phyloP scores from a whole-genome alignment of 2,329 filamentous ascomycete genomes.

The Colletotrichum lupini region DNA sequence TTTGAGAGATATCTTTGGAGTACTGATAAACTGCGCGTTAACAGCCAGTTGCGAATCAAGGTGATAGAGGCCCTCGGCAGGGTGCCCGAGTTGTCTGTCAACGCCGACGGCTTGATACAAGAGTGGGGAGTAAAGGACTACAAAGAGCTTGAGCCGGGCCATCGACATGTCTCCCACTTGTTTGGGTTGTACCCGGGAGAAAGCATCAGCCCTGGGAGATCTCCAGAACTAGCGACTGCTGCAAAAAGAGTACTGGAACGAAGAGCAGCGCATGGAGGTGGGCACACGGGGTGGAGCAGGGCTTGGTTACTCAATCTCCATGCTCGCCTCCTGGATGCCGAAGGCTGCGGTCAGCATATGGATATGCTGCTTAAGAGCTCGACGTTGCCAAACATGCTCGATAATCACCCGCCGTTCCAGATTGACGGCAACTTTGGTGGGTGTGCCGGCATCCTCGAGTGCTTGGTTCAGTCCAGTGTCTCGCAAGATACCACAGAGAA shows the following conservation, averaged over 20 bases:
- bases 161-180: conserved; percentile 62
- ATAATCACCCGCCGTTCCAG: conserved; percentile 51
- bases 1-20: conserved; percentile 41
- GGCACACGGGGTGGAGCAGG: conserved; percentile 61
- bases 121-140: conserved; percentile 57
- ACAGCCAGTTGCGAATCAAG: conserved; percentile 1
- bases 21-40: conserved; percentile 27
- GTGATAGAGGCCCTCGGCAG: conserved; percentile 12
- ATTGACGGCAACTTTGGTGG: conserved; percentile 63
- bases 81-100: conserved; percentile 38
- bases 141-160: conserved; percentile 55
- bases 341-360: conserved; percentile 39
- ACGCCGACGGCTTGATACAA: conserved; percentile 48
- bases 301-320: conserved; percentile 59
- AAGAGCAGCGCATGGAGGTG: conserved; percentile 49
- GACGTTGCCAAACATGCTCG: conserved; percentile 37
- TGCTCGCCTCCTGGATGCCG: conserved; percentile 52
- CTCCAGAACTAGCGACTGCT: conserved; percentile 39
- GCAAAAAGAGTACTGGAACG: conserved; percentile 43
- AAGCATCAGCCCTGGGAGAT: conserved; percentile 40
- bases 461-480: conserved; percentile 23
- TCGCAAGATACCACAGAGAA: neutral
- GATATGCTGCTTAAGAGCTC: conserved; percentile 25
- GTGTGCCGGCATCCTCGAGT: conserved; percentile 49
- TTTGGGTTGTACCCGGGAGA: conserved; percentile 57